phyloP scores from a whole-genome alignment of 148 eudicot genomes.

The Euryodendron excelsum region DNA sequence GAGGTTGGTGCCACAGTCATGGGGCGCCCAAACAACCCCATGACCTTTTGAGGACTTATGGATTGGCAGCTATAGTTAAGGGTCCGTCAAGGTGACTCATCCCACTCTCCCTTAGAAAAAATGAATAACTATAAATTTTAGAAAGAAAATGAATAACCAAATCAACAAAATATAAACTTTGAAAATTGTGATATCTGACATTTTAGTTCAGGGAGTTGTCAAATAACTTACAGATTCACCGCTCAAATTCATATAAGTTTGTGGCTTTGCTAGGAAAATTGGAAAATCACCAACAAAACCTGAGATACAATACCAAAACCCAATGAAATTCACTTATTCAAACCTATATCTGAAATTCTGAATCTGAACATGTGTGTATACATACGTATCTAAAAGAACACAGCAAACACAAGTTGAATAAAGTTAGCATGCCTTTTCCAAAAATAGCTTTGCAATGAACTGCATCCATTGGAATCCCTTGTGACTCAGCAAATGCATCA shows the following conservation, averaged over 20 bases:
- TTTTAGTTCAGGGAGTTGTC: background rate
- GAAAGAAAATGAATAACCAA: background rate
- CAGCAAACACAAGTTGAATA: background rate
- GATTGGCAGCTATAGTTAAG: no score
- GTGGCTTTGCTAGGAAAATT: slow-evolving; percentile 81
- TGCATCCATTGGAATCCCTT: slow-evolving; percentile 55
- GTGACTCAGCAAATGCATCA: slow-evolving; percentile 65
- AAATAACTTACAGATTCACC: slow-evolving; percentile 77
- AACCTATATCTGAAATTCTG: background rate
- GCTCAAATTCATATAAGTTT: slow-evolving; percentile 82
- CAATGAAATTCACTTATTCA: background rate
- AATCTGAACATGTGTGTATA: background rate
- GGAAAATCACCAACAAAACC: slow-evolving; percentile 67
- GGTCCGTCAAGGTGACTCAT: no score
- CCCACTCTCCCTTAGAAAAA: no score
- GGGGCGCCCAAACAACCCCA: no score
- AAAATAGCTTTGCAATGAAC: slow-evolving; percentile 82
- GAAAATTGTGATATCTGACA: background rate
- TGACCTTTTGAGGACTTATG: no score
- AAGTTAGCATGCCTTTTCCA: slow-evolving; percentile 59
- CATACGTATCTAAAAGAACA: background rate
- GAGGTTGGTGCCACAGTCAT: no score
- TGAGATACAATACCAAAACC: slow-evolving; percentile 21
- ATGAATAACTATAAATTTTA: no score
- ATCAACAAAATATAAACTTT: background rate